A percentile compares a stretch with the other conserved stretches of the same genome.
Evolutionary conservation across 257 asterid species (phyloP).

Genomic region (Salvia splendens): DNA sequence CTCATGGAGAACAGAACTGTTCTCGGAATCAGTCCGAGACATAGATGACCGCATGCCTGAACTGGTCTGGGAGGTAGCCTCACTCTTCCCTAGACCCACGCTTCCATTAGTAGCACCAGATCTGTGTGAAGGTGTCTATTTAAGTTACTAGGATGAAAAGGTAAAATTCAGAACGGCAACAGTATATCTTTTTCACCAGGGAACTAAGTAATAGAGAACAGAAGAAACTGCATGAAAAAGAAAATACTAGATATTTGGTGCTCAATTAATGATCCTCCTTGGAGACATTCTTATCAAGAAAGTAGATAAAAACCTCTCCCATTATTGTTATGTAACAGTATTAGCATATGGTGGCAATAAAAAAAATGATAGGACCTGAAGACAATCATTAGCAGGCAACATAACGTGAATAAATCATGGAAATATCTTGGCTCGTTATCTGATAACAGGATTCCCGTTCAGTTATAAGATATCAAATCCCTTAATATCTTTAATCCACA

Average conservation of each 20-base stretch:
- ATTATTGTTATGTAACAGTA: conserved; percentile 5
- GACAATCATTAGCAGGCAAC: conserved; percentile 10
- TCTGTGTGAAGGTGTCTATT: conserved; percentile 45
- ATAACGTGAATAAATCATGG: conserved; percentile 17
- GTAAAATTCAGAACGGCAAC: conserved; percentile 3
- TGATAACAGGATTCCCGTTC: conserved; percentile 14
- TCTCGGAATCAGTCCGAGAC: conserved; percentile 69
- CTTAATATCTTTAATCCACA: conserved; percentile 15
- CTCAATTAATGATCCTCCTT: conserved; percentile 18
- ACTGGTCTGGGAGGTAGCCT: conserved; percentile 58
- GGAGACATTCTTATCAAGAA: conserved; percentile 17
- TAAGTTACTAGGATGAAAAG: conserved; percentile 30
- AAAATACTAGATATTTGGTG: conserved; percentile 9
- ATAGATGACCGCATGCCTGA: conserved; percentile 67
- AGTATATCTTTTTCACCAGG: conserved; percentile 17
- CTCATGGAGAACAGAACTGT: conserved; percentile 63
- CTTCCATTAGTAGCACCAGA: conserved; percentile 69
- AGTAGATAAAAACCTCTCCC: conserved; percentile 15
- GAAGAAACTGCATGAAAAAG: background rate
- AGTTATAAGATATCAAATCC: conserved; percentile 8
- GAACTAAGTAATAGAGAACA: conserved; percentile 7
- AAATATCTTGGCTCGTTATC: conserved; percentile 25
- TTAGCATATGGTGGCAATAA: background rate
- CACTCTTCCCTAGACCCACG: conserved; percentile 56
- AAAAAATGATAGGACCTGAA: conserved; percentile 16